Conservation (phyloP, 495 filamentous ascomycete species). For the Penicillium psychrofluorescens region DNA sequence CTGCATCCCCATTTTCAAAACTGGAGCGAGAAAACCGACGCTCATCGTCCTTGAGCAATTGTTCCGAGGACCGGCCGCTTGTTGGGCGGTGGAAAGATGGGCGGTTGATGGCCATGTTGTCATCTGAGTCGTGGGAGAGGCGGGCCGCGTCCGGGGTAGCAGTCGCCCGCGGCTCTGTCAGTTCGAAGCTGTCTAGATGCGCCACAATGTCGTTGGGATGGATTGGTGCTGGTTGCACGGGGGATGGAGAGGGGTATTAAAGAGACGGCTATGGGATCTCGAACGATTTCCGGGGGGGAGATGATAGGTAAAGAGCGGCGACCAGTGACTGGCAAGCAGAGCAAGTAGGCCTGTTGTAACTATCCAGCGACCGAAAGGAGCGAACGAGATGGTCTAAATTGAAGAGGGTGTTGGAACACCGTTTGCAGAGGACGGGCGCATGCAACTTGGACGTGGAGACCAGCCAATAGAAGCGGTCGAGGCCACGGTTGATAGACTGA, state of each 20-base stretch:
- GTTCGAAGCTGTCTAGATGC: constrained; percentile 16
- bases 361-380: too few relatives aligned
- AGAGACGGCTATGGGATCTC: background rate
- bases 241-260: too few relatives aligned
- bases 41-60: constrained; percentile 50
- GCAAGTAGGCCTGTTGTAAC: too few relatives aligned
- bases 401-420: background rate
- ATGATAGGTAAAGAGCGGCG: constrained; percentile 14
- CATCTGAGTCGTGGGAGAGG: constrained; percentile 29
- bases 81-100: constrained; percentile 41
- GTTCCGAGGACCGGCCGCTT: constrained; percentile 46
- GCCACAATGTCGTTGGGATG: constrained; percentile 17
- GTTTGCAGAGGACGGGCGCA: background rate
- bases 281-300: background rate
- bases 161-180: constrained; percentile 11
- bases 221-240: background rate
- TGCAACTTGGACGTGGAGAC: background rate
- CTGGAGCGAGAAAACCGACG: constrained; percentile 36
- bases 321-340: background rate
- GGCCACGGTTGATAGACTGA: background rate
- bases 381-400: too few relatives aligned
- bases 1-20: constrained; percentile 26
- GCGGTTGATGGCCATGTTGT: constrained; percentile 38
- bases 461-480: background rate
- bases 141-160: constrained; percentile 11